Base-by-base conservation (phyloP, 768 basidiomycete species). In the Russula griseocarnosa region DNA sequence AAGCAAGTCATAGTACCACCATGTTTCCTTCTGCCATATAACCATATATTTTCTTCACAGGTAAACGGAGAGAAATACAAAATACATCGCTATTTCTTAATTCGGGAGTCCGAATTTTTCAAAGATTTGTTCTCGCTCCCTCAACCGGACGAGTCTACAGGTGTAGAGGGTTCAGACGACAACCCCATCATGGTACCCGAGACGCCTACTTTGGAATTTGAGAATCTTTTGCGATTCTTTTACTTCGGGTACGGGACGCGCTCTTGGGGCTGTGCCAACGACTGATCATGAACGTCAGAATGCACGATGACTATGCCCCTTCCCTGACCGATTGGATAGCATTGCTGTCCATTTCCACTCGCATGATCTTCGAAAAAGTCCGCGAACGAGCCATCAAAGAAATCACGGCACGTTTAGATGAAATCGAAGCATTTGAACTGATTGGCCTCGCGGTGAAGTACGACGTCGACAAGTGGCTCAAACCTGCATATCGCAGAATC, bases 391-490 rank as follows among this genome's bases (percentile, higher is more conserved):
- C 67, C 11, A 63, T 67, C 51, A 58, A 55, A n/a, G 67, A 68
- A 32, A 52, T 68, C 9, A 67, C 67, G 9, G 11, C 22, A 10
- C 42, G 20, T 7, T 24, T 63, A 50, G 24, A 63, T 3, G 34
- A 47, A 28, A 32, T 67, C 8, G 65, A 72, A 1, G 58, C 66
- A 18, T 60, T 69, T 30, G 66, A 65, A 13, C 63, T 68, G 36
- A 52, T 73, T 26, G 36, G 52, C 3, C 44, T 70, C 22, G 66
- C 71, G 14, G 56, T 61, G 8, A 64, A 64, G 47, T 70, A 63
- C 59, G 64, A 62, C 24, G 67, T 69, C 8, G 24, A 47, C 16
- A 60, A 70, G 16, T 72, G 71, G 71, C 55, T 70, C 34, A 54
- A 62, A 24, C 69, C 66, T 3, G 66, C 69, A 0, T 60, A 68